phyloP scores from a whole-genome alignment of 2,329 filamentous ascomycete genomes.

The Aureobasidium sp. region DNA sequence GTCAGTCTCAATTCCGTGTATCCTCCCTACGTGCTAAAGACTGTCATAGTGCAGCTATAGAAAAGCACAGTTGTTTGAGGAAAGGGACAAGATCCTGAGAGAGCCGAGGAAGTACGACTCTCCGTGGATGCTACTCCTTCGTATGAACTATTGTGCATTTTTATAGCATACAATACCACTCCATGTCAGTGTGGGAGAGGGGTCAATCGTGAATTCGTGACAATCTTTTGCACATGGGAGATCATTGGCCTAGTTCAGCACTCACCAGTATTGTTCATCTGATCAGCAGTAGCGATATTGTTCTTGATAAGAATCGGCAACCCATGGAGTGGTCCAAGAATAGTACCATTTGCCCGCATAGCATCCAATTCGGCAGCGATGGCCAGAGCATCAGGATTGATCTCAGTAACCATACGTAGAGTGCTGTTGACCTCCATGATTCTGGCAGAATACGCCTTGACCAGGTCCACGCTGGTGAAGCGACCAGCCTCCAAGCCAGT shows the following conservation, averaged over 20 bases:
- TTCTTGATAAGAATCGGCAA: conserved; percentile 60
- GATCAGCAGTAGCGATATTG: conserved; percentile 56
- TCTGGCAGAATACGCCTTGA: conserved; percentile 44
- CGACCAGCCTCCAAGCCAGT: conserved; percentile 40
- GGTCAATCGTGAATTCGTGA: too few relatives aligned
- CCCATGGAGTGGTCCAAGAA: conserved; percentile 51
- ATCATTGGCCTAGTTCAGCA: background rate
- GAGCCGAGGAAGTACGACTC: too few relatives aligned
- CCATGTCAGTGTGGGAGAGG: too few relatives aligned
- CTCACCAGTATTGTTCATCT: conserved; percentile 51
- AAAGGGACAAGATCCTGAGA: too few relatives aligned
- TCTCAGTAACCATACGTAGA: conserved; percentile 45
- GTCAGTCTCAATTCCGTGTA: background rate
- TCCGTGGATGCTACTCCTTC: too few relatives aligned
- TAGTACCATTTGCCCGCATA: conserved; percentile 39
- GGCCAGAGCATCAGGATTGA: conserved; percentile 45
- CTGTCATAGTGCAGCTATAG: too few relatives aligned
- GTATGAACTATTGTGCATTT: too few relatives aligned
- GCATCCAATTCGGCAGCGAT: conserved; percentile 17
- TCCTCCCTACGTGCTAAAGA: too few relatives aligned
- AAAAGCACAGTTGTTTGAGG: too few relatives aligned
- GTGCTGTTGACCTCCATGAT: conserved; percentile 47
- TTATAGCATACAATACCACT: too few relatives aligned
- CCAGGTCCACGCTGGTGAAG: conserved; percentile 52
- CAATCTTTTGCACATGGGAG: too few relatives aligned